Evolutionary conservation across 2,329 filamentous ascomycete genomes (phyloP).

Genomic region (Aureobasidium lini): DNA sequence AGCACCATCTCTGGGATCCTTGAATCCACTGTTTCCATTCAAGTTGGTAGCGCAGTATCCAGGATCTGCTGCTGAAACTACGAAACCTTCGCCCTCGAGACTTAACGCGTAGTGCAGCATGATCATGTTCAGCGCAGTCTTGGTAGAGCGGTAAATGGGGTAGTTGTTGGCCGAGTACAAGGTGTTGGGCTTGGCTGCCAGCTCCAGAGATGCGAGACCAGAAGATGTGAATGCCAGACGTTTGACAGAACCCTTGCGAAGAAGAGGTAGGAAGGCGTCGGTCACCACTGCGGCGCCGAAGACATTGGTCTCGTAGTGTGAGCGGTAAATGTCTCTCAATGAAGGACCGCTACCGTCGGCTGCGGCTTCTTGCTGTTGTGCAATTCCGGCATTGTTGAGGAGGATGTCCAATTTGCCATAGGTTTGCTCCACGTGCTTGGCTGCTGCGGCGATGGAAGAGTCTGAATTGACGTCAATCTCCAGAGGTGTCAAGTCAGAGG

Average conservation of each 20-base stretch:
- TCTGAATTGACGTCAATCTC: slow-evolving; percentile 39
- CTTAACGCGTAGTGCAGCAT: slow-evolving; percentile 18
- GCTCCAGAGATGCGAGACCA: slow-evolving; percentile 17
- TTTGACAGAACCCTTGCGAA: slow-evolving; percentile 19
- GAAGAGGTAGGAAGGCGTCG: slow-evolving; percentile 23
- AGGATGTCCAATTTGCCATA: slow-evolving; percentile 30
- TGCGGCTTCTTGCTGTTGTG: not conserved
- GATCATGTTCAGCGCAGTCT: slow-evolving; percentile 25
- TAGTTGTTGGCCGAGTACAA: slow-evolving; percentile 10
- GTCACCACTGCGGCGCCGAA: slow-evolving; percentile 21
- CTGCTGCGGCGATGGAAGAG: slow-evolving; percentile 34
- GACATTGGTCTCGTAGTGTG: slow-evolving; percentile 24
- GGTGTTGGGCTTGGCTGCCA: slow-evolving; percentile 4
- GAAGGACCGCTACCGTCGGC: not conserved
- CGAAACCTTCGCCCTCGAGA: slow-evolving; percentile 19
- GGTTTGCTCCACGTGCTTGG: slow-evolving; percentile 22
- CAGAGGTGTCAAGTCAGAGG: slow-evolving; percentile 28
- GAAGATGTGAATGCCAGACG: slow-evolving; percentile 25
- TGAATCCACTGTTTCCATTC: slow-evolving; percentile 20
- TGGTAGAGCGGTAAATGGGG: slow-evolving; percentile 21
- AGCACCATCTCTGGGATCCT: slow-evolving; percentile 25
- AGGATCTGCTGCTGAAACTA: slow-evolving; percentile 20
- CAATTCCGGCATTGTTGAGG: slow-evolving; percentile 31
- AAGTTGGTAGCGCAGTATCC: slow-evolving; percentile 22
- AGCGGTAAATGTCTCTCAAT: slow-evolving; percentile 18